Base-by-base conservation (phyloP, 2,329 filamentous ascomycete genomes). In the Amauroascus niger region DNA sequence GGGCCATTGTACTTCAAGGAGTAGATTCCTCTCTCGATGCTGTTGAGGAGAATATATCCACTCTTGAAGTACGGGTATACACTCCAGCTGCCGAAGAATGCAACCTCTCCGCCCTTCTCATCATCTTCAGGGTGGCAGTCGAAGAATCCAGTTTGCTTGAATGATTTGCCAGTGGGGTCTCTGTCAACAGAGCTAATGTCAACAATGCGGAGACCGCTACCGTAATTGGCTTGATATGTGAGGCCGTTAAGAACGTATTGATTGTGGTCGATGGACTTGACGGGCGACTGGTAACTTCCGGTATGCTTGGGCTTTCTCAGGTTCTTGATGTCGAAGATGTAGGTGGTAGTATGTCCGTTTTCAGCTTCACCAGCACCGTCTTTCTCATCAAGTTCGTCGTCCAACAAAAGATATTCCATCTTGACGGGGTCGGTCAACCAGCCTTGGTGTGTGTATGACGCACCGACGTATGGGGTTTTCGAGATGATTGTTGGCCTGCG, bases 391-490 rank as follows among this genome's bases (percentile, higher is more conserved):
- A 75, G 69, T 62, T 80, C 77, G 57, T 80, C 77, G 57, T 79
- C 77, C 4, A 78, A 61, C 13, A 79, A 67, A 3, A 79, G 70
- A 60, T 70, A 77, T 43, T 71, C 60, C 59, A 71, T 70, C 62
- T 66, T 73, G 48, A 70, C 63, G 9, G 66, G 62, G 61, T 79
- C 74, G 22, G 79, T 69, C 2, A 81, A 68, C 68, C 74, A 76
- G 6, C 79, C 79, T 61, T 81, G 79, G 61, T 82, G 79, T 1
- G 77, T 79, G 66, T 81, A 82, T 14, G 71, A 32, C n/a, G 75
- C 76, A 39, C 79, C 78, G n/a, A 75, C 71, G 63, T 81, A 81
- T 0, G 72, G 74, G 1, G 76, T 79, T 55, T 70, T 71, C 48
- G 77, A 79, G 58, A 81, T 72, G 56, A 79, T 69, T 18, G 63